Evolutionary conservation across 2,329 filamentous ascomycete species (phyloP).

Genomic region (Verticillium dahliae): DNA sequence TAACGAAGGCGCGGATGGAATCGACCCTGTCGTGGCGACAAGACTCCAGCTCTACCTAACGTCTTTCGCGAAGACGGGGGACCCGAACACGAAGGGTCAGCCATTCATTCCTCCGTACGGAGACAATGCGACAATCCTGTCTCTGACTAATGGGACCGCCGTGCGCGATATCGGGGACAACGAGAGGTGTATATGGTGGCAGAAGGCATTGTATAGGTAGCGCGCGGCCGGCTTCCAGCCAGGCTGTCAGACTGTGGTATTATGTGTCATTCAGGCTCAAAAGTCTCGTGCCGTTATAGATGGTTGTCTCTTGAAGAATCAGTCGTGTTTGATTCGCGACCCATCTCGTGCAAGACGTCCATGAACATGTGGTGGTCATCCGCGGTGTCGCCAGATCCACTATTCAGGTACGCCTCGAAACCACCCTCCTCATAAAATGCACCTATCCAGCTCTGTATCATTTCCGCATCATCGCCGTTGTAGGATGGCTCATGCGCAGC

Average conservation of each 20-base stretch:
- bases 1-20: conserved; percentile 20
- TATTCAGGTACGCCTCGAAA: neutral
- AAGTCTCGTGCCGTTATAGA: neutral
- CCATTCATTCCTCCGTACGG: conserved; percentile 10
- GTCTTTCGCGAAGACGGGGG: conserved; percentile 21
- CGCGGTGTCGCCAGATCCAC: too few relatives aligned
- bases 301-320: neutral
- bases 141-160: conserved; percentile 5
- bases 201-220: conserved; percentile 5
- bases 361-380: neutral
- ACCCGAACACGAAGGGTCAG: conserved; percentile 14
- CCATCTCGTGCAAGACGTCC: neutral
- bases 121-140: neutral
- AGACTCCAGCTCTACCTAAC: conserved; percentile 24
- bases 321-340: neutral
- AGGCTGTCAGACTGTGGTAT: too few relatives aligned
- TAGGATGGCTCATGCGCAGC: neutral
- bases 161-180: conserved; percentile 12
- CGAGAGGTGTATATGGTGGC: conserved; percentile 20
- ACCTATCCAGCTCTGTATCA: neutral
- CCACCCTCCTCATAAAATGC: neutral
- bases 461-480: neutral
- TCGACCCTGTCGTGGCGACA: conserved; percentile 18
- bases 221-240: too few relatives aligned
- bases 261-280: too few relatives aligned